phyloP scores from a whole-genome alignment of 768 basidiomycete species.

The Rhizopogon salebrosus region DNA sequence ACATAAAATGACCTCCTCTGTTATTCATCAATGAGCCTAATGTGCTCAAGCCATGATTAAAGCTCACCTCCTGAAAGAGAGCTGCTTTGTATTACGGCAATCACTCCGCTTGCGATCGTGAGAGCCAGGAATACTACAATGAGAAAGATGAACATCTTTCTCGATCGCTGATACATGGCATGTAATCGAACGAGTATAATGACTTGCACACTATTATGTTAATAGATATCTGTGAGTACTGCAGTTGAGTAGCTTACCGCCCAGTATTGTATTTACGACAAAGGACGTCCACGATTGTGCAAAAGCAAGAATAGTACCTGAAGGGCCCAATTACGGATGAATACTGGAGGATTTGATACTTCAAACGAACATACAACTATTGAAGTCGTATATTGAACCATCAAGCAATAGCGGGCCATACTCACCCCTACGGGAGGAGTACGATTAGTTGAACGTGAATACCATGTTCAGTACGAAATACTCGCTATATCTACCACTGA shows the following conservation, averaged over 20 bases:
- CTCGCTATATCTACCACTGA: not conserved
- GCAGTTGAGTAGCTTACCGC: too few species aligned
- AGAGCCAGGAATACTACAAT: not conserved
- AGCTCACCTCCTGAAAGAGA: not conserved
- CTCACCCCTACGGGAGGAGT: not conserved
- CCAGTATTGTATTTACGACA: not conserved
- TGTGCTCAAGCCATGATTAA: too few species aligned
- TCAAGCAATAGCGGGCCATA: not conserved
- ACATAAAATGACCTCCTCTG: not conserved
- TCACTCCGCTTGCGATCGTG: not conserved
- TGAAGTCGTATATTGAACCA: not conserved
- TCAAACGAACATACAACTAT: not conserved
- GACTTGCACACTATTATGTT: not conserved
- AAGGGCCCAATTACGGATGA: not conserved
- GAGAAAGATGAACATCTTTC: too few species aligned
- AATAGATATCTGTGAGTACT: not conserved
- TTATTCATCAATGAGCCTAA: not conserved
- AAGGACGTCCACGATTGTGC: not conserved
- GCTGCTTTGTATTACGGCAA: not conserved
- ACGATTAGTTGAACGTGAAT: not conserved
- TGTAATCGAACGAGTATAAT: not conserved
- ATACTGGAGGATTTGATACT: not conserved
- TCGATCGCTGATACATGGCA: too few species aligned
- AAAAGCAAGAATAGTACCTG: not conserved
- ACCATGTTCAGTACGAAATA: not conserved